Percentiles rank a stretch among this genome's conserved stretches.
phyloP scores from a whole-genome alignment of 495 filamentous ascomycete species.

The Darksidea phi region DNA sequence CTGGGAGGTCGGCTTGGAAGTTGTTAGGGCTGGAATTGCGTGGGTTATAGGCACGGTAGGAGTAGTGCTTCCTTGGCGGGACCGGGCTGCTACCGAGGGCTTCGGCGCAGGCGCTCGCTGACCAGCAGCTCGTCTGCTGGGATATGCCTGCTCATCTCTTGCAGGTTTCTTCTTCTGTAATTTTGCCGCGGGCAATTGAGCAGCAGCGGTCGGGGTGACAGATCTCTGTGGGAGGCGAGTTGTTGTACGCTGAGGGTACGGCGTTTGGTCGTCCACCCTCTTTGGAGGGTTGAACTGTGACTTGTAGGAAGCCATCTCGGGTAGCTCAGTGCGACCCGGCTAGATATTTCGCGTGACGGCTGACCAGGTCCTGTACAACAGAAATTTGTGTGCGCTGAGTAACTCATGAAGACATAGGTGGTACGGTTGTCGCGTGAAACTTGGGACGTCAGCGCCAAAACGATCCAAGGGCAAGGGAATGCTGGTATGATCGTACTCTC shows the following conservation, averaged over 20 bases:
- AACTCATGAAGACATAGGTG: conserved; percentile 37
- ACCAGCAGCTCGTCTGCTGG: conserved; percentile 11
- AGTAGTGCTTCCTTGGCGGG: conserved; percentile 24
- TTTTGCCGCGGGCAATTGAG: conserved; percentile 31
- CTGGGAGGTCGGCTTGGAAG: conserved; percentile 18
- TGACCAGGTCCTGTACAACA: conserved; percentile 32
- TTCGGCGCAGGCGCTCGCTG: conserved; percentile 21
- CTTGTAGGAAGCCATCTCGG: conserved; percentile 41
- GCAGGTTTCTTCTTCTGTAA: conserved; percentile 31
- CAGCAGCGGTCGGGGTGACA: conserved; percentile 23
- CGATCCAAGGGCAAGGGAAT: conserved; percentile 18
- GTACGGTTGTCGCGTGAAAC: conserved; percentile 10
- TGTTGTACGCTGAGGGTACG: conserved; percentile 26
- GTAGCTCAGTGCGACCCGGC: conserved; percentile 32
- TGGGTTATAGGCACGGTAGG: conserved; percentile 17
- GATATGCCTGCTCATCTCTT: conserved; percentile 29
- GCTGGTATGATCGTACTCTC: conserved; percentile 17
- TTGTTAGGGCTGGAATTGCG: background rate
- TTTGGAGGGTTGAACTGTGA: conserved; percentile 34
- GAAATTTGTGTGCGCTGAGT: conserved; percentile 28
- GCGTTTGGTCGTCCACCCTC: conserved; percentile 29
- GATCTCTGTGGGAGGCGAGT: conserved; percentile 33
- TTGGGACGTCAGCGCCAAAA: conserved; percentile 23
- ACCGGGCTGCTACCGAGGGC: conserved; percentile 5
- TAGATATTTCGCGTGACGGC: conserved; percentile 20